Base-by-base conservation (phyloP, 441 rosid genomes). In the Populus hybrid region DNA sequence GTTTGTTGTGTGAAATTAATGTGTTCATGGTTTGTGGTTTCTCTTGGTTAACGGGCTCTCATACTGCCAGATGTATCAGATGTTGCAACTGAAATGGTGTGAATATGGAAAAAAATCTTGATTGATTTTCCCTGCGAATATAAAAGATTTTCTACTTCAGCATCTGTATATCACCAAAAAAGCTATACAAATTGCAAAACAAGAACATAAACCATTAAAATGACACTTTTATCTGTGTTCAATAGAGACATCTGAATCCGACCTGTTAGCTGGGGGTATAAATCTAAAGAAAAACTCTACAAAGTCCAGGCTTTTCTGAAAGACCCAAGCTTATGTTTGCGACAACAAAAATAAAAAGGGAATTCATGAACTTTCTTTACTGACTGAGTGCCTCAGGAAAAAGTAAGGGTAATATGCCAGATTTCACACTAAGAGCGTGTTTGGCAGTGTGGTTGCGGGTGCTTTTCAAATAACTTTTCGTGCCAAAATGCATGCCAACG, bases 1-100 rank as follows among this genome's bases (percentile, higher is more conserved):
- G 81, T 83, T 81, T 79, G 82, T 64, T 74, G 73, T 69, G 80
- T 82, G 84, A 76, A 64, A 36, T 33, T 76, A 35, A 42, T 59
- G 68, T 64, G 20, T 6, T 40, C 11, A 33, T 73, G 64, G 36
- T 68, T 63, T 80, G 69, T 8, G 35, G 28, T 75, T 73, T 74
- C 73, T 76, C 45, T 74, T 82, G 66, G 64, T 76, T 40, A 64
- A 64, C 74, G 77, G 26, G 36, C 35, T 72, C 65, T 68, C 45
- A 65, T 81, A 71, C 66, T 65, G 45, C 53, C 68, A 73, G 45
- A 68, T 68, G 63, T 35, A 75, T n/a, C 28, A 68, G 26, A 68
- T 63, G 68, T 23, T 59, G 69, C 24, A 64, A 50, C 3, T 53
- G 28, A 45, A 28, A 24, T 33, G 75, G 23, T 53, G 14, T 38